Base-by-base conservation (phyloP, 1,284 basidiomycete genomes). In the Mycena sp. region DNA sequence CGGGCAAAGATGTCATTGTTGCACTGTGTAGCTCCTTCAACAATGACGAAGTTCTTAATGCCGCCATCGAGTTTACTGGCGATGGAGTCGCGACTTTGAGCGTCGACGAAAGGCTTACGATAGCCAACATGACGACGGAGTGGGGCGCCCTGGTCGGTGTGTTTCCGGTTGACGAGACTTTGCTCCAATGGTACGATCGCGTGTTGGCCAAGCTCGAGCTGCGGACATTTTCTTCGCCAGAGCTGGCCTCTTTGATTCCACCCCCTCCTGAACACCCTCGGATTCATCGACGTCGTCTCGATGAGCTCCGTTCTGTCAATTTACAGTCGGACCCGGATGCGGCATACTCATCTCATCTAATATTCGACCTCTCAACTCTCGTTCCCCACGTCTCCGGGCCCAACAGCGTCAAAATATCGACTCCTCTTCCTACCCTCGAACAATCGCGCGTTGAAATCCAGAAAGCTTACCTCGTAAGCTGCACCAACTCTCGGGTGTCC, bases 61-160 rank as follows among this genome's bases (percentile, higher is more conserved):
- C 94, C n/a, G 97, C 97, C 3, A 94, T 99, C 81, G 98, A 99
- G 81, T 99, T 99, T 82, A 92, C 93, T 2, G 97, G 97, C n/a
- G 91, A 94, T 46, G 98, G 97, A 25, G 87, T 99, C n/a, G 79
- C 88, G 34, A 87, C 91, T 44, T 86, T 99, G 56, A 85, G 90
- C 0, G 88, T 99, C 57, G 97, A 99, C 79, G 96, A 99, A 79
- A 89, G 97, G 46, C 86, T 99, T 65, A 97, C 97, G 0, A 99
- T 99, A 74, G 87, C 96, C 44, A 98, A 98, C 82, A 99, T 99
- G 97, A 99, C 97, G 4, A 99, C 98, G 20, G 97, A 99, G 81
- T 99, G 97, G 97, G 97, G 97, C 64, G 97, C 97, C 1, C 89
- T 99, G 1, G 96, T 92, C 9, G 97, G 97, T 55, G 91, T 98